These are phyloP conservation scores for Geopyxis carbonaria DNA, from an alignment of 495 filamentous ascomycete species.

Conservation along the genomic window DNA sequence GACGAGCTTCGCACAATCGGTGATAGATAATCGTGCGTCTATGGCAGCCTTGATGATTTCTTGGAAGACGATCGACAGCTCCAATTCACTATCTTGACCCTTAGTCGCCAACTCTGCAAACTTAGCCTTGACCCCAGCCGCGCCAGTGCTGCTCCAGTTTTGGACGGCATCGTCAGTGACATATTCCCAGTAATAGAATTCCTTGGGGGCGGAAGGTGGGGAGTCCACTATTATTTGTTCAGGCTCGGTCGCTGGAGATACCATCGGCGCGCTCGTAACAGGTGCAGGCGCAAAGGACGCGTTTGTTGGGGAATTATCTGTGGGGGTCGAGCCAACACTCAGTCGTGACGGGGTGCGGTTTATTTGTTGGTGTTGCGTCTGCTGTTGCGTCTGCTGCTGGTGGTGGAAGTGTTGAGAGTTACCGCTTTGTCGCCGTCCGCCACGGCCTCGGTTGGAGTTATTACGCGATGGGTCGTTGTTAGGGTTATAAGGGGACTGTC, in stretches of 20 bases:
- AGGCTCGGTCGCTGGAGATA: conserved; percentile 12
- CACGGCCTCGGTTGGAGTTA: conserved; percentile 10
- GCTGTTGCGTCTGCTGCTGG: conserved; percentile 17
- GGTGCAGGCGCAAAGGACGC: neutral
- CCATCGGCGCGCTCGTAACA: conserved; percentile 8
- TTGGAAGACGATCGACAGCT: conserved; percentile 58
- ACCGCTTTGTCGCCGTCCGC: conserved; percentile 18
- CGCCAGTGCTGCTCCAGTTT: conserved; percentile 36
- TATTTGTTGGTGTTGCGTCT: conserved; percentile 8
- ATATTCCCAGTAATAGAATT: conserved; percentile 39
- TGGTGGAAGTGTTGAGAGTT: conserved; percentile 2
- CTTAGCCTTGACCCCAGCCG: conserved; percentile 30
- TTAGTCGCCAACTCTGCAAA: conserved; percentile 39
- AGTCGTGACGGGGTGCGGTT: conserved; percentile 7
- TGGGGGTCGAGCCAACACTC: neutral
- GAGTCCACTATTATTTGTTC: conserved; percentile 13
- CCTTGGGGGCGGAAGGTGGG: conserved; percentile 10
- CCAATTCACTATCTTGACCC: conserved; percentile 24
- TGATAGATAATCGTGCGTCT: conserved; percentile 45
- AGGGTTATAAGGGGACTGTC: conserved; percentile 20
- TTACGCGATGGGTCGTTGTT: conserved; percentile 11
- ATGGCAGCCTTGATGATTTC: conserved; percentile 62
- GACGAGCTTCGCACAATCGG: conserved; percentile 53
- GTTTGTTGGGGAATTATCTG: neutral
- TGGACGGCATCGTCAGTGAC: conserved; percentile 34